phyloP scores from a whole-genome alignment of 176 grass and related monocot species.

The Paspalum vaginatum region DNA sequence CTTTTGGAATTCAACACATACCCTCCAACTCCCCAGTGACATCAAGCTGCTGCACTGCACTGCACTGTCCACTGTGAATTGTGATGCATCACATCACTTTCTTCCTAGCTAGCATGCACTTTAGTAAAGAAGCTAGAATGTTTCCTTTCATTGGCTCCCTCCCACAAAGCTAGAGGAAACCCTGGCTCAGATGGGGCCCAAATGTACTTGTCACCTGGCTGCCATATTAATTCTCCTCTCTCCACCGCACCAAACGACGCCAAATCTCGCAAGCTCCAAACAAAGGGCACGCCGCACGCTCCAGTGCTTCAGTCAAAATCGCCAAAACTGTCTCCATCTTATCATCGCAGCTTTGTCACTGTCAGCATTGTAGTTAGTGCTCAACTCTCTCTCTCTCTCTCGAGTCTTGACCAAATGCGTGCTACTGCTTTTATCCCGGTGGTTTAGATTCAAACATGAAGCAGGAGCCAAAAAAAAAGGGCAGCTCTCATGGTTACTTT shows the following conservation, averaged over 20 bases:
- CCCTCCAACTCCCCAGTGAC: not conserved
- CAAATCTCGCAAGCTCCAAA: conserved; percentile 10
- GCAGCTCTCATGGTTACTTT: not conserved
- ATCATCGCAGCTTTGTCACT: conserved; percentile 43
- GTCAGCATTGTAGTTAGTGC: conserved; percentile 33
- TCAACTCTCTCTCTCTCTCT: conserved; percentile 26
- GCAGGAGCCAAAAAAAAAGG: not conserved
- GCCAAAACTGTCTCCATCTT: conserved; percentile 37
- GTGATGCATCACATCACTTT: not conserved
- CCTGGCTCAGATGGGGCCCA: conserved; percentile 6
- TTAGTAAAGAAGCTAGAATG: not conserved
- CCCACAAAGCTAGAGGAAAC: not conserved
- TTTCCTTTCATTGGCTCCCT: conserved; percentile 5
- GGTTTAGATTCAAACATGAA: conserved; percentile 34
- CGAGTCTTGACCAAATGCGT: conserved; percentile 46
- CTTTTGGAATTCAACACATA: conserved; percentile 20
- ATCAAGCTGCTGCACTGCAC: conserved; percentile 18
- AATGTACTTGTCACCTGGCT: conserved; percentile 39
- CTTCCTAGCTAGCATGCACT: conserved; percentile 21
- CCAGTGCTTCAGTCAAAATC: conserved; percentile 42
- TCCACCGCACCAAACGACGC: conserved; percentile 11
- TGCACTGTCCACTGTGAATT: not conserved
- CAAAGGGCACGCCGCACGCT: not conserved
- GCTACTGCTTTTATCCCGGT: conserved; percentile 40
- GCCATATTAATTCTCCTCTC: not conserved